Evolutionary conservation across 2,329 filamentous ascomycete genomes (phyloP), one percentile per base, ranked within the genome.

Genomic region (Drechslerella stenobrocha): DNA sequence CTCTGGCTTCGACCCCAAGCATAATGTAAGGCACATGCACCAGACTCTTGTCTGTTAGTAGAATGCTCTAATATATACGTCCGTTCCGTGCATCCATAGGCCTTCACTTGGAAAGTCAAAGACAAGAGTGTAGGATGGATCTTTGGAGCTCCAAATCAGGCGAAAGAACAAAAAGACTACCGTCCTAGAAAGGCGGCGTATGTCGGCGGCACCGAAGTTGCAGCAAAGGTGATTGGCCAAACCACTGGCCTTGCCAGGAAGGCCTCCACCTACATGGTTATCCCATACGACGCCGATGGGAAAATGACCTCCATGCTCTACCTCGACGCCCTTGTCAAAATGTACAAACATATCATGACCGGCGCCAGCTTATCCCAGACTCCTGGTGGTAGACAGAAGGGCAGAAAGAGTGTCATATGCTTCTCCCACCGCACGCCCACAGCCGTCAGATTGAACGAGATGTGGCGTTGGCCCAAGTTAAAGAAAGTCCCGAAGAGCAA

Each of bases 111-210:
- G 13, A 58, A 59, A 42, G 18, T 24, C 4, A 11, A 48, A 13
- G 44, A 42, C 11, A 58, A 58, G 30, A 26, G 18, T 7, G 52
- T 65, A n/a, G 60, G 60, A 11, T 66, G 46, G 47, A 50, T 66
- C 13, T 32, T 57, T 13, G 61, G 30, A 3, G 61, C 52, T 2
- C 61, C 61, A 2, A 53, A 48, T 18, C 52, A 30, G 2, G 37
- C 52, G 1, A 52, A 48, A 15, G 20, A 52, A 4, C 37, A 47
- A 2, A 52, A 52, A 35, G 61, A 66, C 30, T 40, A 58, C 47
- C 13, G 9, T 34, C 30, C 18, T 23, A 37, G 1, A n/a, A 22
- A 3, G 7, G 13, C 13, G 44, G n/a, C 5, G 15, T 26, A 15
- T 6, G 32, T 55, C 1, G 22, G 42, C 18, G 61, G 61, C 11